Percentiles rank a stretch among this genome's conserved stretches.
Evolutionary conservation across 768 basidiomycete genomes (phyloP).

Genomic region (Exsudoporus frostii): DNA sequence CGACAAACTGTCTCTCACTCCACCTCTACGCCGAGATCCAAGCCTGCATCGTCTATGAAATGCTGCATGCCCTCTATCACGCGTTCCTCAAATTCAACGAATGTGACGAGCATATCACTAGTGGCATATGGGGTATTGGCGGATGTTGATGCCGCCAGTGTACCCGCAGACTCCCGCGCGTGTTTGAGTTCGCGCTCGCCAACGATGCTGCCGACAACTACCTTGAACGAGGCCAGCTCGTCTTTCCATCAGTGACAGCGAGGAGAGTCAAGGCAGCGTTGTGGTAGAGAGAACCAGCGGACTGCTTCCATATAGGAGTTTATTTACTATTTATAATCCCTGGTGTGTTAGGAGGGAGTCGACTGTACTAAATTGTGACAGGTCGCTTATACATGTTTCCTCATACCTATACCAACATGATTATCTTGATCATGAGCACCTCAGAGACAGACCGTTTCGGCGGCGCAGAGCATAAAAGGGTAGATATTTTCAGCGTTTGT

Average conservation of each 20-base stretch:
- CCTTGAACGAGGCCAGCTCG: conserved; percentile 68
- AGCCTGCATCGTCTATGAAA: conserved; percentile 79
- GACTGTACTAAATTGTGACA: too few relatives aligned
- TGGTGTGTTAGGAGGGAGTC: too few relatives aligned
- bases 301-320: too few relatives aligned
- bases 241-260: too few relatives aligned
- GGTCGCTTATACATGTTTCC: neutral
- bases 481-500: too few relatives aligned
- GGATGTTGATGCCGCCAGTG: conserved; percentile 86
- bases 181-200: conserved; percentile 75
- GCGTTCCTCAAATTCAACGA: conserved; percentile 74
- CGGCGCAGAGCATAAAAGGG: neutral
- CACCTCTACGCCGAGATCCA: conserved; percentile 77
- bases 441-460: neutral
- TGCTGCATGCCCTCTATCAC: conserved; percentile 87
- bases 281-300: too few relatives aligned
- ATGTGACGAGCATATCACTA: conserved; percentile 71
- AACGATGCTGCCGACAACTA: conserved; percentile 74
- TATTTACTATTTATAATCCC: too few relatives aligned
- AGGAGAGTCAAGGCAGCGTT: too few relatives aligned
- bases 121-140: conserved; percentile 75
- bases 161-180: conserved; percentile 71
- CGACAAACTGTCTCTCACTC: conserved; percentile 77
- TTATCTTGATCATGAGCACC: neutral
- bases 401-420: neutral